Evolutionary conservation across 2,329 filamentous ascomycete genomes (phyloP), one percentile per base, ranked within the genome.

Genomic region (Penicillium sp.): DNA sequence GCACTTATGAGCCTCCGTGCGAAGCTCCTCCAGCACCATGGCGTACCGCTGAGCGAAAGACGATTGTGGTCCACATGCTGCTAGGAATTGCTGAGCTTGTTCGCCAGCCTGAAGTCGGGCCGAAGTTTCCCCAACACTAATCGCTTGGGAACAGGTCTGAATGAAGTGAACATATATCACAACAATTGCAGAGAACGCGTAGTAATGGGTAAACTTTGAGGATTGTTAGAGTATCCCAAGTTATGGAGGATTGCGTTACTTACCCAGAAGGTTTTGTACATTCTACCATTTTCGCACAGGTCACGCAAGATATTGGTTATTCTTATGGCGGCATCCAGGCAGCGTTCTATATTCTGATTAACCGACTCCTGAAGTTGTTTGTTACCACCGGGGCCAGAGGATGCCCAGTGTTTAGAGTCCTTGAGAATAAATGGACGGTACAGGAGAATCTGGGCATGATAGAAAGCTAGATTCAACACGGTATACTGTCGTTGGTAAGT

Each of bases 141-240:
- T 66, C 68, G 29, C 72, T 69, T 38, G 70, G 64, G 3, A 70
- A 65, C 3, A 68, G 62, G 4, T 70, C 47, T 81, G 80, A 9
- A 83, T 82, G 5, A 76, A 75, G 47, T 79, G 80, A 4, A 83
- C 76, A 59, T 83, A 83, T 2, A 83, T 69, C 1, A 82, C 73
- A 1, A 81, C 78, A 3, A 80, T 76, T 0, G 81, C 81, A 13
- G 73, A 81, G 49, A 82, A 83, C 1, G 76, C 79, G 56, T 79
- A 80, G 58, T 83, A 83, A 26, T 79, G 78, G 0, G 68, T 70
- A 35, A 69, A 69, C 68, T 57, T 13, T 23, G n/a, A 13, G 29
- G n/a, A 41, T 6, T 9, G 41, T 57, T 49, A 57, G 55, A 23
- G 13, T 1, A 3, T 8, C 5, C 19, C n/a, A 13, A 57, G 11